Conservation (phyloP, 106 monocot genomes). For the Apostasia ramifera region DNA sequence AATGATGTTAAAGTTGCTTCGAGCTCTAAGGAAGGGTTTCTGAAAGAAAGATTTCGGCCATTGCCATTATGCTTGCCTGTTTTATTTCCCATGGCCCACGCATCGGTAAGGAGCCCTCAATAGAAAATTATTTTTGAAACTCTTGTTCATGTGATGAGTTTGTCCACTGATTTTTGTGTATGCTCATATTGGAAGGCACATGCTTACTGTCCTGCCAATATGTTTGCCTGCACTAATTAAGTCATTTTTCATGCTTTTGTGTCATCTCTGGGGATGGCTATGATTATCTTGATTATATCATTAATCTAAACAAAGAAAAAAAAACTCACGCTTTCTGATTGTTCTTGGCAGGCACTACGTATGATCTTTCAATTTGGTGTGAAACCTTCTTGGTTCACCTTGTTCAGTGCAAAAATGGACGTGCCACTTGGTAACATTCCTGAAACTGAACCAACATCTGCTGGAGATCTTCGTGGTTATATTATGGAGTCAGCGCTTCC, state of each 20-base stretch:
- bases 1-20: conserved; percentile 43
- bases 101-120: conserved; percentile 42
- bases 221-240: too few species aligned
- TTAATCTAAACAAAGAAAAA: too few species aligned
- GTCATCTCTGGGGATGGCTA: too few species aligned
- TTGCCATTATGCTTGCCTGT: conserved; percentile 76
- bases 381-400: conserved; percentile 81
- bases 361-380: conserved; percentile 95
- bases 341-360: conserved; percentile 57
- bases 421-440: conserved; percentile 19
- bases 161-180: too few species aligned
- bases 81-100: conserved; percentile 77
- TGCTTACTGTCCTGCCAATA: too few species aligned
- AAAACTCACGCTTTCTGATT: not conserved
- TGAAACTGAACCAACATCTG: conserved; percentile 30
- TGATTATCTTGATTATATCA: too few species aligned
- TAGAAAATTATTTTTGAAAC: too few species aligned
- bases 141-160: too few species aligned
- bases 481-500: conserved; percentile 81
- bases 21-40: conserved; percentile 17
- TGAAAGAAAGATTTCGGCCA: conserved; percentile 84
- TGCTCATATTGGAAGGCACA: too few species aligned
- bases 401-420: conserved; percentile 20
- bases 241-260: too few species aligned
- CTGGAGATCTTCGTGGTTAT: conserved; percentile 78